These are phyloP conservation scores for Yarrowia alimentaria DNA, from an alignment of 805 yeast species.

Conservation along the genomic window DNA sequence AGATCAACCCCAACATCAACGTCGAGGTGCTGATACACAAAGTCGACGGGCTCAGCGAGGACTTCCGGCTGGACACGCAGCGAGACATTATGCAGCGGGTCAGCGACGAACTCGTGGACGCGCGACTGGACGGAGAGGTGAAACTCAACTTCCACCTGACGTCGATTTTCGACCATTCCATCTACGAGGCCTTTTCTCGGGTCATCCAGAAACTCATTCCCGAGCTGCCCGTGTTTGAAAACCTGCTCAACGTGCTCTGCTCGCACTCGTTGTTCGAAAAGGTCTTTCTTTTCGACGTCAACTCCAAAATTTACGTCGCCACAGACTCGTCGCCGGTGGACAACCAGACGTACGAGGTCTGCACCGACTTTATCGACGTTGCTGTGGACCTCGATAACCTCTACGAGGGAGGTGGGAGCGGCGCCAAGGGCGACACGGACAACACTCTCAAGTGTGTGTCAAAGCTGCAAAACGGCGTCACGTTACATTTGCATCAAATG, in stretches of 20 bases:
- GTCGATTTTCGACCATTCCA: conserved; percentile 91
- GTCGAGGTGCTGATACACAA: conserved; percentile 93
- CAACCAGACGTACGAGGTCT: conserved; percentile 90
- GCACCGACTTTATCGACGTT: conserved; percentile 95
- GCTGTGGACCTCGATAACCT: conserved; percentile 73
- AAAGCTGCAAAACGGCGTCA: conserved; percentile 76
- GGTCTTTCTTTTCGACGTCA: conserved; percentile 86
- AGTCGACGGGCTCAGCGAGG: conserved; percentile 92
- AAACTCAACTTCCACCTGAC: conserved; percentile 89
- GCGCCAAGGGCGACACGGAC: conserved; percentile 26
- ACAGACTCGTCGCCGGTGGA: conserved; percentile 96
- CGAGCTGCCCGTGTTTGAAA: conserved; percentile 84
- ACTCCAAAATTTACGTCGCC: conserved; percentile 90
- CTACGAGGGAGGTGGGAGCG: conserved; percentile 33
- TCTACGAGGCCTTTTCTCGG: conserved; percentile 91
- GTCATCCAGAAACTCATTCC: conserved; percentile 88
- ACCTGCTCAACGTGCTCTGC: conserved; percentile 81
- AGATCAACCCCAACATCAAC: conserved; percentile 78
- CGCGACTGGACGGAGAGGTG: conserved; percentile 79
- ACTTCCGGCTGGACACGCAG: conserved; percentile 89
- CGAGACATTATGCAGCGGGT: conserved; percentile 95
- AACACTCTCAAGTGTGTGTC: conserved; percentile 65
- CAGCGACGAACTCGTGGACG: conserved; percentile 85
- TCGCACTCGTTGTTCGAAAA: conserved; percentile 90
- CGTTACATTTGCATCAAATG: conserved; percentile 84